These are phyloP conservation scores for Baorangia bicolor DNA, from an alignment of 768 basidiomycete genomes.

Conservation along the genomic window DNA sequence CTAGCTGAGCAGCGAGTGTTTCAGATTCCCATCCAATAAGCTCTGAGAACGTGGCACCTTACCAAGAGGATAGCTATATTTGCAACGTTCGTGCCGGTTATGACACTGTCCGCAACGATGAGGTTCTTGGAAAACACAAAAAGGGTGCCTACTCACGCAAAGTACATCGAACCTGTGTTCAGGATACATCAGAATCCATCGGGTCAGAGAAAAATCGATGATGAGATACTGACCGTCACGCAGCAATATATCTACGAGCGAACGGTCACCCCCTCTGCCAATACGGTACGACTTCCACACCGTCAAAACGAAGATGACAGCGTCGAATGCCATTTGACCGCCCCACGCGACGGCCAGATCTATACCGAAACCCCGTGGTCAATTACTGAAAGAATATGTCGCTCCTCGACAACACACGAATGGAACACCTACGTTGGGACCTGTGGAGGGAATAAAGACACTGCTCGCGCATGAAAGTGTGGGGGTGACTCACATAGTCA, in stretches of 20 bases:
- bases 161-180: conserved; percentile 14
- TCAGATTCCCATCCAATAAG: not conserved
- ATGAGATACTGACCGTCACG: conserved; percentile 16
- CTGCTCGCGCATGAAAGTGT: not conserved
- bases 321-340: conserved; percentile 20
- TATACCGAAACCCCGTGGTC: not conserved
- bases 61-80: conserved; percentile 16
- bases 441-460: not conserved
- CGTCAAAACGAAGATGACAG: conserved; percentile 21
- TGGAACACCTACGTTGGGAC: conserved; percentile 9
- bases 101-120: conserved; percentile 6
- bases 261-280: conserved; percentile 1
- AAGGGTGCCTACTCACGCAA: conserved; percentile 8
- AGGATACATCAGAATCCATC: not conserved
- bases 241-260: conserved; percentile 12
- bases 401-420: not conserved
- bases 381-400: not conserved
- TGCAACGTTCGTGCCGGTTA: conserved; percentile 4
- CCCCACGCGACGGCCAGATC: conserved; percentile 8
- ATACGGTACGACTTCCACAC: conserved; percentile 11
- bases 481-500: conserved; percentile 1
- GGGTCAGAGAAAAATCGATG: not conserved
- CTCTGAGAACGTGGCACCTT: not conserved
- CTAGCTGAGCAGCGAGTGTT: not conserved
- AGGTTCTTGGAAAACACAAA: not conserved